phyloP scores from a whole-genome alignment of 495 filamentous ascomycete species.

The Sordaria brevicollis region DNA sequence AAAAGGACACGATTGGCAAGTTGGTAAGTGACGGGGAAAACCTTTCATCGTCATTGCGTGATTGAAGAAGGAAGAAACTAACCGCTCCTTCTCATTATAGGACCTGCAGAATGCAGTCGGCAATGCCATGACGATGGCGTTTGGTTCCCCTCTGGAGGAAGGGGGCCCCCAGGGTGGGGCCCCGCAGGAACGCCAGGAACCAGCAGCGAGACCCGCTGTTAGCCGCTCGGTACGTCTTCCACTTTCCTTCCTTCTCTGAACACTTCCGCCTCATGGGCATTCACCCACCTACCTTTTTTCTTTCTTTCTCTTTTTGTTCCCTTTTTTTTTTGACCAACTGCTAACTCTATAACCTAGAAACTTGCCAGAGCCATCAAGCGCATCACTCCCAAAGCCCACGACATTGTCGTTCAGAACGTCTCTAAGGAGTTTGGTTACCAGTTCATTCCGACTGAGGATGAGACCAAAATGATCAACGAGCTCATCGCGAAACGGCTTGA shows the following conservation, averaged over 20 bases:
- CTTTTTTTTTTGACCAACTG: too few species aligned
- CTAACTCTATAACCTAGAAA: too few species aligned
- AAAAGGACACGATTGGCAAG: not conserved
- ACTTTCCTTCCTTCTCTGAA: too few species aligned
- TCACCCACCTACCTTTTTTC: too few species aligned
- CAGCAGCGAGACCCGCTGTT: not conserved
- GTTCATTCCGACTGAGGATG: not conserved
- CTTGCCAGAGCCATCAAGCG: not conserved
- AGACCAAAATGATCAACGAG: not conserved
- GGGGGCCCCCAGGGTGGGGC: too few species aligned
- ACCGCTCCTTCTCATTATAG: constrained; percentile 1
- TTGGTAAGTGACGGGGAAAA: not conserved
- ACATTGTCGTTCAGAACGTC: not conserved
- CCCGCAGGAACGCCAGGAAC: too few species aligned
- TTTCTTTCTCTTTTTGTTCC: not conserved
- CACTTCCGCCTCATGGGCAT: too few species aligned
- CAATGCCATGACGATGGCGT: constrained; percentile 7
- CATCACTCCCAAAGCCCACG: not conserved
- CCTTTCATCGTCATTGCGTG: not conserved
- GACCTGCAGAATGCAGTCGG: constrained; percentile 18
- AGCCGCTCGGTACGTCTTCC: not conserved
- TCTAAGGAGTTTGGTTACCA: not conserved
- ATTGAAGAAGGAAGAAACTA: not conserved
- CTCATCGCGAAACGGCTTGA: too few species aligned
- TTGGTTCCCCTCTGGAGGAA: not conserved